phyloP scores from a whole-genome alignment of 495 filamentous ascomycete genomes.

The Sabuloglossum arenarium region DNA sequence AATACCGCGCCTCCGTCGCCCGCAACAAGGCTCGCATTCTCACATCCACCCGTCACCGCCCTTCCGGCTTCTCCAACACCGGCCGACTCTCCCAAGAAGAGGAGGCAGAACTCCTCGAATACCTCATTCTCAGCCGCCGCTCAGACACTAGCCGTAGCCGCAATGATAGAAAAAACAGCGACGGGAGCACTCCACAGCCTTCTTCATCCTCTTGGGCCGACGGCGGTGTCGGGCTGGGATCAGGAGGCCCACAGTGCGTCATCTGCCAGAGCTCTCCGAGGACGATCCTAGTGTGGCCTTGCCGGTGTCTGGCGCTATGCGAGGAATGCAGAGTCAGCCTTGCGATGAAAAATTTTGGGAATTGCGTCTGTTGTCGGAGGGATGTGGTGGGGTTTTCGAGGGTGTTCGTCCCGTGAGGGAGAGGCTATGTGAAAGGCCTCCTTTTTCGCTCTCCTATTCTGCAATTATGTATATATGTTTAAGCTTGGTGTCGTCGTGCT shows the following conservation, averaged over 20 bases:
- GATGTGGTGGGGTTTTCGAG: slow-evolving; percentile 73
- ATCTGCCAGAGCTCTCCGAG: slow-evolving; percentile 77
- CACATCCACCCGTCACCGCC: slow-evolving; percentile 21
- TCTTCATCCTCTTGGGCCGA: slow-evolving; percentile 31
- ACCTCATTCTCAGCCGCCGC: slow-evolving; percentile 50
- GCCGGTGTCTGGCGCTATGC: slow-evolving; percentile 79
- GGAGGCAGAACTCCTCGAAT: slow-evolving; percentile 61
- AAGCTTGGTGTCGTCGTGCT: too few species aligned
- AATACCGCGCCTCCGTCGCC: slow-evolving; percentile 43
- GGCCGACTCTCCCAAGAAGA: slow-evolving; percentile 40
- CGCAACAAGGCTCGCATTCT: slow-evolving; percentile 46
- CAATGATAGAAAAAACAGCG: neutral
- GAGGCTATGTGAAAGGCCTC: too few species aligned
- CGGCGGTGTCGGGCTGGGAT: slow-evolving; percentile 49
- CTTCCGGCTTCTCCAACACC: slow-evolving; percentile 9
- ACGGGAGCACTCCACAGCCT: neutral
- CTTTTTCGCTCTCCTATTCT: too few species aligned
- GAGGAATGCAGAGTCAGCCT: slow-evolving; percentile 87
- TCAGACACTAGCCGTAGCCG: neutral
- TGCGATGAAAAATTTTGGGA: slow-evolving; percentile 91
- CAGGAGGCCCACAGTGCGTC: slow-evolving; percentile 69
- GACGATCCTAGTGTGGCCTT: slow-evolving; percentile 90
- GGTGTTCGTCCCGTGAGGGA: slow-evolving; percentile 63
- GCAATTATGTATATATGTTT: too few species aligned
- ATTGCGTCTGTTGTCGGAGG: slow-evolving; percentile 79